A percentile compares a stretch with the other conserved stretches of the same genome.
These are phyloP conservation scores for Podila epicladia DNA, from an alignment of 192 early-diverging fungal genomes.

Conservation along the genomic window DNA sequence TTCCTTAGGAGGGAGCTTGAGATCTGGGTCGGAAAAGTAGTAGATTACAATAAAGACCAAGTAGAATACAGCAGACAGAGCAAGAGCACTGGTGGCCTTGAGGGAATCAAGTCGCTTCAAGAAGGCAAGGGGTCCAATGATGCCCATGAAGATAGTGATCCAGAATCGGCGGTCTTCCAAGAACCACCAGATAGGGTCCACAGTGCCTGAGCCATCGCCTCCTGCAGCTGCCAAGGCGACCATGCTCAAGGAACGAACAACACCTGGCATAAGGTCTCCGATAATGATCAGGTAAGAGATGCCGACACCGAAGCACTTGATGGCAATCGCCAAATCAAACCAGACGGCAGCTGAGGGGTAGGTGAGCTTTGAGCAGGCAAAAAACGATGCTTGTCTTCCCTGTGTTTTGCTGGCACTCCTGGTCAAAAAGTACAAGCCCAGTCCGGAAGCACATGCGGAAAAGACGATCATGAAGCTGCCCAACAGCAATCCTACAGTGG, in stretches of 20 bases:
- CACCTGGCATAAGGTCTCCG: slow-evolving; percentile 91
- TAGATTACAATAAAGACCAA: slow-evolving; percentile 86
- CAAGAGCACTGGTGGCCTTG: slow-evolving; percentile 87
- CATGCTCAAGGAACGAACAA: slow-evolving; percentile 54
- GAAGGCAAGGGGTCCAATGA: slow-evolving; percentile 83
- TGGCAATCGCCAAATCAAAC: slow-evolving; percentile 96
- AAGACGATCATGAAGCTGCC: slow-evolving; percentile 86
- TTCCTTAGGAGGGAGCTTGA: slow-evolving; percentile 63
- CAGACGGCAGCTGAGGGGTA: slow-evolving; percentile 88
- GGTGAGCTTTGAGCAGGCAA: slow-evolving; percentile 89
- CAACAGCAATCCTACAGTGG: slow-evolving; percentile 81
- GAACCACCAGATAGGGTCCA: slow-evolving; percentile 37
- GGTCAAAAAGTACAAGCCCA: slow-evolving; percentile 89
- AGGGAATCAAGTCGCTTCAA: slow-evolving; percentile 88
- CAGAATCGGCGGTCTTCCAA: slow-evolving; percentile 79
- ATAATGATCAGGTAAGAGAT: slow-evolving; percentile 96
- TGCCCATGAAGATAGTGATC: slow-evolving; percentile 82
- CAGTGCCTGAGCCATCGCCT: slow-evolving; percentile 33
- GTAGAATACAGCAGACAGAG: slow-evolving; percentile 88
- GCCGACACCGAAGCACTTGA: slow-evolving; percentile 98
- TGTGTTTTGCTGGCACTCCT: slow-evolving; percentile 77
- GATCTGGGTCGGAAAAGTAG: slow-evolving; percentile 72
- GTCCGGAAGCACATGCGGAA: slow-evolving; percentile 75
- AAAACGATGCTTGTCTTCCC: slow-evolving; percentile 89
- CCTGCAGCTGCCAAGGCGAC: slow-evolving; percentile 37